A percentile compares a stretch with the other conserved stretches of the same genome.
Conservation (phyloP, 2,329 filamentous ascomycete genomes). For the Remersonia thermophila region DNA sequence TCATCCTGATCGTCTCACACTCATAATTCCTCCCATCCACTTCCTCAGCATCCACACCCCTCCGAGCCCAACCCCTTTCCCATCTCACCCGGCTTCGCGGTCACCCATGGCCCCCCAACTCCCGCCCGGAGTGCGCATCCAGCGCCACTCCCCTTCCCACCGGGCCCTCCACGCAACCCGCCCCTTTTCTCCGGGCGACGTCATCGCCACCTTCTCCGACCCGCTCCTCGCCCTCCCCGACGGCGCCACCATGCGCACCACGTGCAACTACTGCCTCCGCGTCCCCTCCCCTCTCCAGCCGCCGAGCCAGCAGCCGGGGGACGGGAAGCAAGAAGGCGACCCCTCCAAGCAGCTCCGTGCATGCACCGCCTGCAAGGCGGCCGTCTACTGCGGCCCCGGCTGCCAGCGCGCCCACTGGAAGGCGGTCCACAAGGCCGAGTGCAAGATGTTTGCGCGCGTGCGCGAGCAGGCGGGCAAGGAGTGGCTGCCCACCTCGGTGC, state of each 20-base stretch:
- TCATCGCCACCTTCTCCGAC: constrained; percentile 32
- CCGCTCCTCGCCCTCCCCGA: constrained; percentile 37
- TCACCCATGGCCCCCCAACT: constrained; percentile 9
- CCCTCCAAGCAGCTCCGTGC: constrained; percentile 20
- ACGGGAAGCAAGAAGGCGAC: too few species aligned
- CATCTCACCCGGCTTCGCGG: too few species aligned
- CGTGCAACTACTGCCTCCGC: constrained; percentile 39
- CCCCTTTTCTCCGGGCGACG: constrained; percentile 31
- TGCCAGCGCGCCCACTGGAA: constrained; percentile 47
- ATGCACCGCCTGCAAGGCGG: constrained; percentile 42
- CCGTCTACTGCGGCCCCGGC: constrained; percentile 39
- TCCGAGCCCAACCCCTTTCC: too few species aligned
- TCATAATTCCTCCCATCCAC: too few species aligned
- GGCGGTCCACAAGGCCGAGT: constrained; percentile 41
- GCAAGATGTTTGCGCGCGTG: constrained; percentile 31
- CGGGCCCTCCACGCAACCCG: constrained; percentile 34
- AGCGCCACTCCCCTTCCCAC: neutral
- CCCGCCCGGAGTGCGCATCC: constrained; percentile 7
- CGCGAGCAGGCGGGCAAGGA: constrained; percentile 19
- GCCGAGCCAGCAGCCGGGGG: too few species aligned
- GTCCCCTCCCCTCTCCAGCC: constrained; percentile 13
- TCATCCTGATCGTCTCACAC: too few species aligned
- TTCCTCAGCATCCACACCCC: too few species aligned
- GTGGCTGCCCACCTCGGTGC: constrained; percentile 40
- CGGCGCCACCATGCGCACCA: constrained; percentile 26